These are phyloP conservation scores for Candida palmyrensis DNA, from an alignment of 805 yeast genomes.

Conservation along the genomic window DNA sequence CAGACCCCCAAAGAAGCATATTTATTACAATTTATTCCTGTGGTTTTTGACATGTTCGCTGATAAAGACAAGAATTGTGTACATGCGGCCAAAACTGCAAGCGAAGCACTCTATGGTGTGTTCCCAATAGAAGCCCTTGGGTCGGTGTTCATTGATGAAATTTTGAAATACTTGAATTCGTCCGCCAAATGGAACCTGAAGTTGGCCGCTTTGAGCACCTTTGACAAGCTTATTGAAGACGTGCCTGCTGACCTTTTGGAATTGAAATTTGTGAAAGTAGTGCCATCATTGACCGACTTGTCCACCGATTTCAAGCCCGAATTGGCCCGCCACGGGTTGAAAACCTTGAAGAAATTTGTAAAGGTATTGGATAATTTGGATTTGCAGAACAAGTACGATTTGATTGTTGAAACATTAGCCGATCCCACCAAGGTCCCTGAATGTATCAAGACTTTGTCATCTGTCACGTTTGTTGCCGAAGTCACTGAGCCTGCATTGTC, in stretches of 20 bases:
- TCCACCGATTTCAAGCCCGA: constrained; percentile 97
- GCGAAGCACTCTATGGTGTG: constrained; percentile 62
- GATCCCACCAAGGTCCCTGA: constrained; percentile 85
- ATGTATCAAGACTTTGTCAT: constrained; percentile 82
- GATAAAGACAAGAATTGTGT: constrained; percentile 87
- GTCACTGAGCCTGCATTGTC: constrained; percentile 95
- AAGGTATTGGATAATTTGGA: constrained; percentile 88
- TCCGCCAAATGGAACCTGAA: constrained; percentile 95
- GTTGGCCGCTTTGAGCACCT: constrained; percentile 65
- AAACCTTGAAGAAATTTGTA: constrained; percentile 65
- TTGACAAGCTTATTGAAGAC: constrained; percentile 73
- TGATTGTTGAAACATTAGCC: constrained; percentile 81
- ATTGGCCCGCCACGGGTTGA: constrained; percentile 78
- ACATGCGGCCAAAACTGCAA: constrained; percentile 79
- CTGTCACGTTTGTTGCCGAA: constrained; percentile 96
- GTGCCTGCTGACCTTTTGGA: constrained; percentile 85
- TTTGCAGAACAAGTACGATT: constrained; percentile 76
- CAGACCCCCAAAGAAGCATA: constrained; percentile 72
- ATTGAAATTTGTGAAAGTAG: constrained; percentile 66
- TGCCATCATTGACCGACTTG: constrained; percentile 83
- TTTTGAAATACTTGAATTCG: constrained; percentile 61
- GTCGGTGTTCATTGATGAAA: constrained; percentile 57
- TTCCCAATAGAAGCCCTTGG: constrained; percentile 78
- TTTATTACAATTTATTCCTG: constrained; percentile 55
- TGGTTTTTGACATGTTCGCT: constrained; percentile 66